Percentiles rank a stretch among this genome's conserved stretches.
Evolutionary conservation across 2,329 filamentous ascomycete genomes (phyloP).

Genomic region (Sporothrix inflata): DNA sequence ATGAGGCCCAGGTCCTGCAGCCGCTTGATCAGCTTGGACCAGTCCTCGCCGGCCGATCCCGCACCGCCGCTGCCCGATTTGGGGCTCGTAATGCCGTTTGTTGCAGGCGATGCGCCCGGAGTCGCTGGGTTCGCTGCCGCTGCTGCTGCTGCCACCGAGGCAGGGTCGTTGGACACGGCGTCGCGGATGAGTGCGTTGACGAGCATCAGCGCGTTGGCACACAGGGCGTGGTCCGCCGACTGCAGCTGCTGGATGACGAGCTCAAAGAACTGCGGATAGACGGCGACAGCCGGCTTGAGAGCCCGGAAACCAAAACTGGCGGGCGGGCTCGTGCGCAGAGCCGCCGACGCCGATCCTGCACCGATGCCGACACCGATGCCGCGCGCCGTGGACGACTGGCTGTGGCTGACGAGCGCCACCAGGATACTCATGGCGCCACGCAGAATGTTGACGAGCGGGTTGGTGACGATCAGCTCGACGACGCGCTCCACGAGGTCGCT

Average conservation of each 20-base stretch:
- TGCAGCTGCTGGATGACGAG: conserved; percentile 90
- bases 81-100: conserved; percentile 31
- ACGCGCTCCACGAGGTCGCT: conserved; percentile 74
- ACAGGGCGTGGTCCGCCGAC: conserved; percentile 92
- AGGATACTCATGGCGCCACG: conserved; percentile 96
- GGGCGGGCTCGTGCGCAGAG: conserved; percentile 45
- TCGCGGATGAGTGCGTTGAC: conserved; percentile 96
- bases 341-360: conserved; percentile 26
- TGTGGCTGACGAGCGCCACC: conserved; percentile 88
- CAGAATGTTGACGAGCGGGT: conserved; percentile 95
- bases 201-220: conserved; percentile 91
- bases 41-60: conserved; percentile 63
- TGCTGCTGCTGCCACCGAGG: not conserved
- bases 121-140: not conserved
- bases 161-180: conserved; percentile 73
- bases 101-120: conserved; percentile 37
- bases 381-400: conserved; percentile 61
- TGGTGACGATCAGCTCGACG: conserved; percentile 90
- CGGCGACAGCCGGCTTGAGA: conserved; percentile 85
- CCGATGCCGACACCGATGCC: conserved; percentile 30
- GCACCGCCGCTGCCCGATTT: conserved; percentile 10
- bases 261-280: conserved; percentile 92
- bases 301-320: conserved; percentile 85
- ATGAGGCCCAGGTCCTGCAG: conserved; percentile 93
- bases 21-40: conserved; percentile 93